Percentiles rank a stretch among this genome's conserved stretches.
These are phyloP conservation scores for Lipomyces sp. DNA, from an alignment of 805 yeast genomes.

Conservation along the genomic window DNA sequence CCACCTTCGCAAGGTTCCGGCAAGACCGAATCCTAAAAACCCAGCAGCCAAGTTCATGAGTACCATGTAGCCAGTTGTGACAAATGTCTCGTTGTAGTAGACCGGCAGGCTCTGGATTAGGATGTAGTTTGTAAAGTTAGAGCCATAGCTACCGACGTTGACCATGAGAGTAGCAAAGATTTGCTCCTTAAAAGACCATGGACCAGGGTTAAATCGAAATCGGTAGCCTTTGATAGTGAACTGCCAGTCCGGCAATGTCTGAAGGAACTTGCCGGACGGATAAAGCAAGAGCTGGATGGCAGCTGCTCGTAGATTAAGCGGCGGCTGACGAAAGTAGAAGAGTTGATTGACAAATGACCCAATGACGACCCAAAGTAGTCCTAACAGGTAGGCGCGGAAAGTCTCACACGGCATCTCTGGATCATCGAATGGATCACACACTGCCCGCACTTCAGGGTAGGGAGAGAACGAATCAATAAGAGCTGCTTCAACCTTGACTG, in stretches of 20 bases:
- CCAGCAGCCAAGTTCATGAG: conserved; percentile 61
- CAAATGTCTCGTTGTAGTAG: conserved; percentile 46
- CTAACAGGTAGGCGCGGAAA: conserved; percentile 48
- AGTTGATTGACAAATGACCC: conserved; percentile 65
- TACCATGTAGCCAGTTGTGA: conserved; percentile 52
- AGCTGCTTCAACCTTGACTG: conserved; percentile 47
- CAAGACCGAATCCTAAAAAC: conserved; percentile 66
- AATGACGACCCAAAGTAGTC: conserved; percentile 57
- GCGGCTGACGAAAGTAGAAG: conserved; percentile 63
- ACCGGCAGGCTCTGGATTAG: conserved; percentile 46
- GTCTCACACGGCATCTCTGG: conserved; percentile 36
- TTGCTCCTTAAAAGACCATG: conserved; percentile 67
- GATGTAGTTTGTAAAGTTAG: conserved; percentile 24
- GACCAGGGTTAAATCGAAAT: conserved; percentile 61
- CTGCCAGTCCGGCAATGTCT: conserved; percentile 27
- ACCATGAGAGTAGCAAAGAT: conserved; percentile 58
- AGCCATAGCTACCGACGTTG: conserved; percentile 24
- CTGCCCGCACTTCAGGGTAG: conserved; percentile 68
- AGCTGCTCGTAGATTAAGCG: conserved; percentile 60
- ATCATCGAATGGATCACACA: conserved; percentile 63
- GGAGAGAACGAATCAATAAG: conserved; percentile 44
- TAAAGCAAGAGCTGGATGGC: conserved; percentile 68
- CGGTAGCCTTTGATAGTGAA: conserved; percentile 44
- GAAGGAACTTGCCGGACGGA: conserved; percentile 56
- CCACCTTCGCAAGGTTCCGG: conserved; percentile 62